phyloP scores from a whole-genome alignment of 2,329 filamentous ascomycete species.

The Aureobasidium sp. region DNA sequence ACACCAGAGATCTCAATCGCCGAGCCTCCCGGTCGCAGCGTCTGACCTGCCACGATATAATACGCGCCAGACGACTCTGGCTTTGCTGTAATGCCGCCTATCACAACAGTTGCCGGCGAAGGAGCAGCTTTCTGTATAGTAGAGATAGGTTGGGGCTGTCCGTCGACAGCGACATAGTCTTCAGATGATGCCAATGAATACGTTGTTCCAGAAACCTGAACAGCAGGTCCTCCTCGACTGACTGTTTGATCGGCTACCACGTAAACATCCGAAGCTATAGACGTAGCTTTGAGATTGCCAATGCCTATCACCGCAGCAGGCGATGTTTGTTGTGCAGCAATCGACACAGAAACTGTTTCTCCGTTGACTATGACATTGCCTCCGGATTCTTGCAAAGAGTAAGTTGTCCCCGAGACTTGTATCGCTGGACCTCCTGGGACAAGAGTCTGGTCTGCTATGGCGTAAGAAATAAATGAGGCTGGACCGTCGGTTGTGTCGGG shows the following conservation, averaged over 20 bases:
- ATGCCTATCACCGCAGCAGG: background rate
- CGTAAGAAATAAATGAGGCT: background rate
- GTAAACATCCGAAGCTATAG: background rate
- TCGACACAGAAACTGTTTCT: background rate
- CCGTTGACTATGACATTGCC: background rate
- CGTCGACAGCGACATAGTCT: background rate
- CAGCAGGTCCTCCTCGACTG: background rate
- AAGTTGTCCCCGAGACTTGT: background rate
- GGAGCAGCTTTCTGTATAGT: background rate
- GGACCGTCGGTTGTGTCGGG: background rate
- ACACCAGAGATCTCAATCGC: background rate
- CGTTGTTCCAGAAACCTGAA: background rate
- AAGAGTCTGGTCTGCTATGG: background rate
- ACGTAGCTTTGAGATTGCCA: background rate
- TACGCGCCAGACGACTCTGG: constrained; percentile 8
- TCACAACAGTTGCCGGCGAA: background rate
- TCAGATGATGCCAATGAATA: background rate
- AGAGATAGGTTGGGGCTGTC: background rate
- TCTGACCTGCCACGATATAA: background rate
- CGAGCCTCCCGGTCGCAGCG: background rate
- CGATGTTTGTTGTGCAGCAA: background rate
- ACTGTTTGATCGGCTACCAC: background rate
- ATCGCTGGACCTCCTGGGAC: background rate
- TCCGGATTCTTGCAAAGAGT: background rate
- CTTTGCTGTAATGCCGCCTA: background rate